Conservation (phyloP, 164 flowering plant species). For the Tinospora cordifolia region DNA sequence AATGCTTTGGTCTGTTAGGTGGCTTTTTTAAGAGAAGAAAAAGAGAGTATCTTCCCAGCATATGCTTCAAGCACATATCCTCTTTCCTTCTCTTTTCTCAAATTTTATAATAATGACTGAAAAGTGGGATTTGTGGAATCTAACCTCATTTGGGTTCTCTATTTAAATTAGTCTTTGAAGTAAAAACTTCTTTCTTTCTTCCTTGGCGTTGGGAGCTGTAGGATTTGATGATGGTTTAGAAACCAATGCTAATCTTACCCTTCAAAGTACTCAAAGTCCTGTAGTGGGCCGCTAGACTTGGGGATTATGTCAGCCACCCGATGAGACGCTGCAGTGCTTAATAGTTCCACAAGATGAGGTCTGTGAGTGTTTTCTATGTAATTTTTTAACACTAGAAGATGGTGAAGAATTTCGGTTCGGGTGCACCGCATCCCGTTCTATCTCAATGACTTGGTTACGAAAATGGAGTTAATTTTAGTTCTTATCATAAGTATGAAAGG, state of each 20-base stretch:
- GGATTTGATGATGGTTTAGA: background rate
- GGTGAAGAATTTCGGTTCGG: background rate
- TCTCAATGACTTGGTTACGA: too few relatives aligned
- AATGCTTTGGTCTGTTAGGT: background rate
- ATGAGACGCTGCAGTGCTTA: too few relatives aligned
- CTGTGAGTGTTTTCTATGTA: background rate
- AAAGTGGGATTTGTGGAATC: constrained; percentile 6
- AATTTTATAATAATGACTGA: background rate
- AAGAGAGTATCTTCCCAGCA: constrained; percentile 18
- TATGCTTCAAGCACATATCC: constrained; percentile 16
- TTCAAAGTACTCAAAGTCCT: background rate
- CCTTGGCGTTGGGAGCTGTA: background rate
- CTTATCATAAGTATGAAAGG: too few relatives aligned
- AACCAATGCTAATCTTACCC: background rate
- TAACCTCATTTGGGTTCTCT: background rate
- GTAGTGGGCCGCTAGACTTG: background rate
- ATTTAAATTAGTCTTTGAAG: background rate
- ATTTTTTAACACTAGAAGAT: background rate
- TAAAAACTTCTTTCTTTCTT: background rate
- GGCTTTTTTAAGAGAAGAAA: constrained; percentile 7
- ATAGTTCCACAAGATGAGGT: too few relatives aligned
- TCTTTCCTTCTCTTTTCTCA: background rate
- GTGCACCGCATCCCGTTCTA: background rate
- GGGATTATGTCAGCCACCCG: too few relatives aligned
- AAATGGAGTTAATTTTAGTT: too few relatives aligned